Evolutionary conservation across 495 filamentous ascomycete species (phyloP).

Genomic region (Aspergillus sclerotiicarbonarius): DNA sequence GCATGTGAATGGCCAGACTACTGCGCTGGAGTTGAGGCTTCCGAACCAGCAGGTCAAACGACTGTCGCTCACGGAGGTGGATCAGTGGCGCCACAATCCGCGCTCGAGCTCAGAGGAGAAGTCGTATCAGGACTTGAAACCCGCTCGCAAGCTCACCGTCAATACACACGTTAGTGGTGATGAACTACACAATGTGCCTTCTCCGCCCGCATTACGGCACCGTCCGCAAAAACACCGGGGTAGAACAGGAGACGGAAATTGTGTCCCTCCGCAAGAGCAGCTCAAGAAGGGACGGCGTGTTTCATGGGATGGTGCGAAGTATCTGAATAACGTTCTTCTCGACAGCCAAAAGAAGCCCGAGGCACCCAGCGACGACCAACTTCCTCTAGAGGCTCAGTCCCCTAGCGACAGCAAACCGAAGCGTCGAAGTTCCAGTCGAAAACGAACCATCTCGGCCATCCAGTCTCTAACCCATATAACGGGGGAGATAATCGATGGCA

Average conservation of each 20-base stretch:
- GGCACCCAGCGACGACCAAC: slow-evolving; percentile 6
- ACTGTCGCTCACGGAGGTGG: slow-evolving; percentile 38
- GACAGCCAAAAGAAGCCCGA: slow-evolving; percentile 14
- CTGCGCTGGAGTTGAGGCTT: slow-evolving; percentile 38
- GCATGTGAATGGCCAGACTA: slow-evolving; percentile 19
- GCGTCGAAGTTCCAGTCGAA: slow-evolving; percentile 9
- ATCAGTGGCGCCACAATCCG: slow-evolving; percentile 36
- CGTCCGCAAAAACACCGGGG: slow-evolving; percentile 45
- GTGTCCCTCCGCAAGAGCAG: slow-evolving; percentile 19
- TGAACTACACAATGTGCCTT: slow-evolving; percentile 33
- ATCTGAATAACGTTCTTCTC: slow-evolving; percentile 29
- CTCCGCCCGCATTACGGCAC: slow-evolving; percentile 44
- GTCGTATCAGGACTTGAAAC: slow-evolving; percentile 27
- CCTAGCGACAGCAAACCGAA: slow-evolving; percentile 25
- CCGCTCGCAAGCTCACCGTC: slow-evolving; percentile 29
- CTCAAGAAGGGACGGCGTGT: slow-evolving; percentile 39
- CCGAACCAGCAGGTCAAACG: slow-evolving; percentile 43
- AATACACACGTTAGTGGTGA: slow-evolving; percentile 26
- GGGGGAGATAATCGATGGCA: slow-evolving; percentile 38
- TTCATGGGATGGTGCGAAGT: slow-evolving; percentile 46
- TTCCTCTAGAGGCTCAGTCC: slow-evolving; percentile 16
- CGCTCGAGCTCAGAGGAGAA: slow-evolving; percentile 37
- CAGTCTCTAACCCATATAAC: slow-evolving; percentile 46
- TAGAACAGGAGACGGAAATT: slow-evolving; percentile 26
- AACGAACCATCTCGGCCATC: slow-evolving; percentile 21